phyloP scores from a whole-genome alignment of 257 asterid genomes.

The Cordia subcordata region DNA sequence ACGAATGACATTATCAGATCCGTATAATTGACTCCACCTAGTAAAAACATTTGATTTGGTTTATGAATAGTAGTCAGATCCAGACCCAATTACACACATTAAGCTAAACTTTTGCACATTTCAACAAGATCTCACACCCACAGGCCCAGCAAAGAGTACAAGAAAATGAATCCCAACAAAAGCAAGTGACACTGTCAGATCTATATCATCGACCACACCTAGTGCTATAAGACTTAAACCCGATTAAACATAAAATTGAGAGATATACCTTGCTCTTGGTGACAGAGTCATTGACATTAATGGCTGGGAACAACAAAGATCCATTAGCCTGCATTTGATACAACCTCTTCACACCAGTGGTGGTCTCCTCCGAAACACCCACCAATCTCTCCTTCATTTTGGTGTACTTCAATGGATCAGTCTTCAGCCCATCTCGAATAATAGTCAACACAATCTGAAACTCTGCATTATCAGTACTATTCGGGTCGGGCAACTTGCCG shows the following conservation, averaged over 20 bases:
- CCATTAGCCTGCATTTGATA: slow-evolving; percentile 89
- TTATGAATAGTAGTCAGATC: no score
- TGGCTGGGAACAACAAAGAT: slow-evolving; percentile 72
- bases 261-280: slow-evolving; percentile 87
- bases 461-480: slow-evolving; percentile 70
- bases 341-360: slow-evolving; percentile 90
- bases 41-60: neutral
- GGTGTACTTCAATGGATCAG: slow-evolving; percentile 54
- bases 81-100: neutral
- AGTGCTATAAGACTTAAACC: neutral
- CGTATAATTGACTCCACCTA: no score
- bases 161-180: no score
- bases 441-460: slow-evolving; percentile 70
- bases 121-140: slow-evolving; percentile 2
- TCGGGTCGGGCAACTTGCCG: slow-evolving; percentile 66
- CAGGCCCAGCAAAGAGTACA: neutral
- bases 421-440: slow-evolving; percentile 62
- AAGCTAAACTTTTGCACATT: neutral
- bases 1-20: no score
- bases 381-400: slow-evolving; percentile 84
- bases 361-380: slow-evolving; percentile 91
- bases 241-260: neutral
- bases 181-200: neutral
- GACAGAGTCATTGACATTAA: slow-evolving; percentile 78
- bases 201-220: neutral